Base-by-base conservation (phyloP, 768 basidiomycete genomes). In the Trametes elegans region DNA sequence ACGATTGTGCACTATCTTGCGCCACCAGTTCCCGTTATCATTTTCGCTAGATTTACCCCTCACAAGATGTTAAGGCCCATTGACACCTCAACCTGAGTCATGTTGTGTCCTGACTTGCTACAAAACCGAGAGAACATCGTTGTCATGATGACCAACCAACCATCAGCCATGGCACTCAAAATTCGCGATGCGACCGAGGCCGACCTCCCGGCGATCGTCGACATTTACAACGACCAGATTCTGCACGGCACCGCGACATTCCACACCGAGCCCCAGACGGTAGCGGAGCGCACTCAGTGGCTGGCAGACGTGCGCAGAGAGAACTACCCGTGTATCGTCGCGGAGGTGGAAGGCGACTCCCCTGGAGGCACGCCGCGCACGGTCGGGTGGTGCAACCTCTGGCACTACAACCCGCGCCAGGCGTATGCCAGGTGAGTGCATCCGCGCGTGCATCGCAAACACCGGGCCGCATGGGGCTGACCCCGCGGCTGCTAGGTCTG, bases 281-380 rank as follows among this genome's bases (percentile, higher is more conserved):
- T 41, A 2, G 43, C n/a, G 7, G 55, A 57, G 13, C 51, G 57
- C 34, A 29, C 7, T 3, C 8, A 23, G 21, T 58, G 57, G 57
- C 41, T 58, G 0, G n/a, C 7, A 7, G 16, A 8, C 28, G 6
- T 58, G 21, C 39, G 27, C 10, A 46, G 34, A 2, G 47, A 58
- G 41, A 24, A 23, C 7, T 58, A 58, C 29, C 57, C 57, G 11
- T 58, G 57, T 34, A 28, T 58, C 27, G 57, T 58, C 19, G 55
- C 55, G 1, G 55, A 57, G 19, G n/a, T 50, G 6, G 18, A 5
- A 1, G 46, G 48, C 19, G 44, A 47, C 19, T 16, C 26, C 10
- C 5, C 46, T 0, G 51, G n/a, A n/a, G n/a, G 26, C 8, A 28
- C 0, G 19, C 32, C 28, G 47, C 51, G 51, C 0, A 58, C 51